phyloP scores from a whole-genome alignment of 2,329 filamentous ascomycete species.

The Arthrobotrys entomopaga region DNA sequence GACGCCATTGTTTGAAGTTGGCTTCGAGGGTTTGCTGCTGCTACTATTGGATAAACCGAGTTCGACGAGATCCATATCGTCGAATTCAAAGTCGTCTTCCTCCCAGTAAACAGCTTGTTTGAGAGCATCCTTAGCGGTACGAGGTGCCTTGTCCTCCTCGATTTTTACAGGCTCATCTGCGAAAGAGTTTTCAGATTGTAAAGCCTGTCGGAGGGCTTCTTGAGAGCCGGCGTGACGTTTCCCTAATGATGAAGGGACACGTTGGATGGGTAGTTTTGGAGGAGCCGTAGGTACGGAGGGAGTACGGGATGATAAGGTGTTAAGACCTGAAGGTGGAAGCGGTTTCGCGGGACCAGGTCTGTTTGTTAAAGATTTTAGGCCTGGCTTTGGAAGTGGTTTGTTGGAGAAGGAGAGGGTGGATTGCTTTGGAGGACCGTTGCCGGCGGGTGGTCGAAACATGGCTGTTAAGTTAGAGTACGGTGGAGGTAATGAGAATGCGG shows the following conservation, averaged over 20 bases:
- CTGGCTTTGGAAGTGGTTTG: constrained; percentile 27
- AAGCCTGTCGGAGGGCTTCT: constrained; percentile 40
- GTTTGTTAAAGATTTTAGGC: constrained; percentile 10
- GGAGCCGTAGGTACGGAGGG: constrained; percentile 4
- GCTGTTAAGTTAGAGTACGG: neutral
- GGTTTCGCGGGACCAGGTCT: constrained; percentile 48
- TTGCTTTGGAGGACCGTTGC: constrained; percentile 20
- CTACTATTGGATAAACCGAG: constrained; percentile 24
- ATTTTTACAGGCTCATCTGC: constrained; percentile 25
- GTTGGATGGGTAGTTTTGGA: constrained; percentile 9
- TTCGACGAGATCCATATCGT: constrained; percentile 47
- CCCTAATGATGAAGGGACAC: constrained; percentile 31
- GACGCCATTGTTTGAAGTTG: neutral
- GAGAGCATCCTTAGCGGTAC: constrained; percentile 44
- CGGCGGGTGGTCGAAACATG: constrained; percentile 24
- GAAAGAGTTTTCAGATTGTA: constrained; percentile 46
- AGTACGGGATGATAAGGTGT: constrained; percentile 34
- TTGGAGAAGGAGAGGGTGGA: constrained; percentile 42
- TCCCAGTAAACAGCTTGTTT: constrained; percentile 53
- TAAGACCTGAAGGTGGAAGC: constrained; percentile 27
- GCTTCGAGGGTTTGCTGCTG: constrained; percentile 12
- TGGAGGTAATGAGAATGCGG: neutral
- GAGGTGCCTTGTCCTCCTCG: constrained; percentile 36
- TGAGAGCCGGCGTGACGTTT: constrained; percentile 45
- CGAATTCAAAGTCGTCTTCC: constrained; percentile 54